A percentile compares a stretch with the other conserved stretches of the same genome.
Conservation (phyloP, 2,329 filamentous ascomycete species). For the Fusarium fracticaudum region DNA sequence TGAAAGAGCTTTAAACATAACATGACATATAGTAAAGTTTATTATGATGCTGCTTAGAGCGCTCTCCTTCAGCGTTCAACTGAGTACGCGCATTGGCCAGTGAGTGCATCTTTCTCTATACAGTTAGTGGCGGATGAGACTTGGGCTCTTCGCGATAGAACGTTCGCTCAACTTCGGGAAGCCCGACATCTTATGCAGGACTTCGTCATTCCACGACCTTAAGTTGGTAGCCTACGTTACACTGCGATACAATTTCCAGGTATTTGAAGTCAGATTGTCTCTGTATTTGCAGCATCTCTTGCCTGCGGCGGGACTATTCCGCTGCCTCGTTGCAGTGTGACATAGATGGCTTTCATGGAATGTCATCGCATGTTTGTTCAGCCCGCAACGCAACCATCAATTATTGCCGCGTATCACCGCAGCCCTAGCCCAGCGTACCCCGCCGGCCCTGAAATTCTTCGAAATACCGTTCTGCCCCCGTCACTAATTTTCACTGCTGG, state of each 20-base stretch:
- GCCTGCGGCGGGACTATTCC: neutral
- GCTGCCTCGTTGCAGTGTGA: neutral
- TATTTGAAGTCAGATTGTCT: neutral
- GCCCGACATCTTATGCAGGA: neutral
- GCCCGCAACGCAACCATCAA: neutral
- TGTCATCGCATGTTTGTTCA: neutral
- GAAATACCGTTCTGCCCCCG: neutral
- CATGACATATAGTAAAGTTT: no score
- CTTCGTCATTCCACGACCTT: neutral
- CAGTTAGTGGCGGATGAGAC: neutral
- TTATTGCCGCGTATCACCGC: neutral
- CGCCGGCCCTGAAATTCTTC: neutral
- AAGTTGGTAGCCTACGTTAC: neutral
- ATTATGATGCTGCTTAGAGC: no score
- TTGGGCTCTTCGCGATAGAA: neutral
- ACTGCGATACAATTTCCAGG: neutral
- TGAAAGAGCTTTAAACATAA: no score
- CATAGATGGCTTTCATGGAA: neutral
- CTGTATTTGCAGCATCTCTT: neutral
- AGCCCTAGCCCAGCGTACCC: neutral
- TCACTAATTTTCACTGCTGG: neutral
- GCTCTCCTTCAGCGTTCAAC: no score
- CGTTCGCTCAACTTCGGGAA: neutral
- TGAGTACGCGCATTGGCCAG: no score
- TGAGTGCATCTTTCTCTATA: neutral